Percentiles rank a stretch among this genome's conserved stretches.
Conservation (phyloP, 176 grass and related monocot species). For the Puccinellia tenuiflora region DNA sequence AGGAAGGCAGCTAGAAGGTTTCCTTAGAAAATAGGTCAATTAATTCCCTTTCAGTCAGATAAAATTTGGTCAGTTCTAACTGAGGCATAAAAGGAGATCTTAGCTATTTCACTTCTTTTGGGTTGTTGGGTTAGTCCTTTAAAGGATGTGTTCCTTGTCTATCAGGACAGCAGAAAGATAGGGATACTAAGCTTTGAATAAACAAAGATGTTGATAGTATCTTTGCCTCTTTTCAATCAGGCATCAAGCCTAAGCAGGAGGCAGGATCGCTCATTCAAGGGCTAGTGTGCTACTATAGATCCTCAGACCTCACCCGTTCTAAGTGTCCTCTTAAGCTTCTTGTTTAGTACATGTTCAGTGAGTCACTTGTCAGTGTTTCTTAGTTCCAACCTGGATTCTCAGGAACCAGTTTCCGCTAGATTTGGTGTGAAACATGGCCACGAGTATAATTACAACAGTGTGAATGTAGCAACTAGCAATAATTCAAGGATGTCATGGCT, state of each 20-base stretch:
- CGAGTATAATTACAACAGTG: not conserved
- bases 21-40: not conserved
- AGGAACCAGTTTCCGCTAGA: not conserved
- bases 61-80: not conserved
- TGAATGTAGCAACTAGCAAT: slow-evolving; percentile 7
- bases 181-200: not conserved
- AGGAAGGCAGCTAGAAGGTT: not conserved
- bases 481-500: not conserved
- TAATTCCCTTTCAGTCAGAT: not conserved
- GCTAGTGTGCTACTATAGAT: not conserved
- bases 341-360: not conserved
- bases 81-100: not conserved
- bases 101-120: not conserved
- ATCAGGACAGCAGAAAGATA: not conserved
- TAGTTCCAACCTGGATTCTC: not conserved
- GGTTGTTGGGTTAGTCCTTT: not conserved
- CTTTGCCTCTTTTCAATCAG: not conserved
- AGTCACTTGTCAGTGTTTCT: not conserved
- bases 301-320: not conserved
- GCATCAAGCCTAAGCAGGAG: not conserved
- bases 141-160: not conserved
- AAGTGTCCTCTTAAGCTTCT: not conserved
- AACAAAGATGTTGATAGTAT: not conserved
- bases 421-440: not conserved
- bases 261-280: not conserved